Conservation (phyloP, 768 basidiomycete species). For the Suillus sp. region DNA sequence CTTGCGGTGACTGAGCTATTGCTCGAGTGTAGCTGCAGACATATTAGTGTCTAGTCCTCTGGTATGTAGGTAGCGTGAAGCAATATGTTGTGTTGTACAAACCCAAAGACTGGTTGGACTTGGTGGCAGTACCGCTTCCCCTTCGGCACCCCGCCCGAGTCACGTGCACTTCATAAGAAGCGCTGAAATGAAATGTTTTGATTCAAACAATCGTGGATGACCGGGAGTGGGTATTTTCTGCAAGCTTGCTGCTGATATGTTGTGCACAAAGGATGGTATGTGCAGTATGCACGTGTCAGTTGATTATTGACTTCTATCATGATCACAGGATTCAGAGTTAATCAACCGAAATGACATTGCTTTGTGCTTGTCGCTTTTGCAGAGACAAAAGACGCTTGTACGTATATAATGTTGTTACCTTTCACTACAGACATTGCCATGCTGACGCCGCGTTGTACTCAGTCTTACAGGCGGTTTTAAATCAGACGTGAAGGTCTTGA, state of each 20-base stretch:
- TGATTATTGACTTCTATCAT: conserved; percentile 3
- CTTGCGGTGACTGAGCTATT: background rate
- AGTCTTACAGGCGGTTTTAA: conserved; percentile 2
- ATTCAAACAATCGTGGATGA: conserved; percentile 8
- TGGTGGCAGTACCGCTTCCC: background rate
- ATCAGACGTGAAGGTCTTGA: background rate
- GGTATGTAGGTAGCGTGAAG: conserved; percentile 6
- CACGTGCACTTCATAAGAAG: conserved; percentile 6
- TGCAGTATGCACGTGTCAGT: background rate
- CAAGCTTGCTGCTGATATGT: background rate
- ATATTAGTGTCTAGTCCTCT: conserved; percentile 3
- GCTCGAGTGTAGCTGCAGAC: conserved; percentile 6
- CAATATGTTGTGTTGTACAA: conserved; percentile 4
- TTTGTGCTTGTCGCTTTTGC: background rate
- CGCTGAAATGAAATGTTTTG: conserved; percentile 6
- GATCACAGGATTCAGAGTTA: conserved; percentile 1
- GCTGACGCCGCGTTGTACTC: conserved; percentile 7
- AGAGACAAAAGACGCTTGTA: conserved; percentile 9
- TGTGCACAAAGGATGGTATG: conserved; percentile 2
- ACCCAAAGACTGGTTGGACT: background rate
- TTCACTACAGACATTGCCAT: conserved; percentile 6
- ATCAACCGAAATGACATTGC: background rate
- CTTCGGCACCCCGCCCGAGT: conserved; percentile 4
- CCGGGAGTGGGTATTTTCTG: background rate
- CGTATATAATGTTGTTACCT: conserved; percentile 7